Base-by-base conservation (phyloP, 169 alveolate genomes). In the Sarcocystis neurona region DNA sequence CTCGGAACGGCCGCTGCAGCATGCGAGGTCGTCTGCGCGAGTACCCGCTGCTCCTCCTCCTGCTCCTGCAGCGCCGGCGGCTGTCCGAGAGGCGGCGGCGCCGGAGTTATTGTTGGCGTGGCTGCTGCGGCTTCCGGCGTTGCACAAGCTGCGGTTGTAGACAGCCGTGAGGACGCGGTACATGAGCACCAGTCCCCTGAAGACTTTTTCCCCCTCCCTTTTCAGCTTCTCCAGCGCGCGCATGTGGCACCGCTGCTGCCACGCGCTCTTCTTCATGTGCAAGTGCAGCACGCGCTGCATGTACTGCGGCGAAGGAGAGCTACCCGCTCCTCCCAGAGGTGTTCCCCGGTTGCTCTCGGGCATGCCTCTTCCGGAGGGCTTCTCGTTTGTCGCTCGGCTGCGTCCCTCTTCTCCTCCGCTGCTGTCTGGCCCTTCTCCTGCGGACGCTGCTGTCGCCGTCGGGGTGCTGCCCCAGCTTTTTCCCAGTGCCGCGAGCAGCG, bases 171-270 rank as follows among this genome's bases (percentile, higher is more conserved):
- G 75, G 75, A 63, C n/a, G 41, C 75, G 75, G 46, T 63, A 41
- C 3, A 63, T 37, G n/a, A 63, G 75, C 4, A 63, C 75, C 2
- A 63, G 43, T 20, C 75, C 75, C 37, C 75, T 37, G 12, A 63
- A 63, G 75, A 63, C 75, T 6, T 37, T 43, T 10, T 63, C 75
- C 12, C 32, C 32, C 75, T 63, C 75, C 75, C 32, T 63, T 43
- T 63, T 63, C 75, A 63, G 75, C n/a, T 63, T 63, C 43, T 63
- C 75, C 6, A 63, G 75, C 0, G 75, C 75, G 46, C 32, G 46
- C 43, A 41, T n/a, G 75, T 43, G 75, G 46, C 27, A 30, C 75
- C 32, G 27, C 43, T 63, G 75, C 39, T 30, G 75, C 75, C 75
- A 63, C 43, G 75, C 32, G 75, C 27, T 30, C 10, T 43, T 37